phyloP scores from a whole-genome alignment of 163 green algal genomes.

The Prototheca cutis region DNA sequence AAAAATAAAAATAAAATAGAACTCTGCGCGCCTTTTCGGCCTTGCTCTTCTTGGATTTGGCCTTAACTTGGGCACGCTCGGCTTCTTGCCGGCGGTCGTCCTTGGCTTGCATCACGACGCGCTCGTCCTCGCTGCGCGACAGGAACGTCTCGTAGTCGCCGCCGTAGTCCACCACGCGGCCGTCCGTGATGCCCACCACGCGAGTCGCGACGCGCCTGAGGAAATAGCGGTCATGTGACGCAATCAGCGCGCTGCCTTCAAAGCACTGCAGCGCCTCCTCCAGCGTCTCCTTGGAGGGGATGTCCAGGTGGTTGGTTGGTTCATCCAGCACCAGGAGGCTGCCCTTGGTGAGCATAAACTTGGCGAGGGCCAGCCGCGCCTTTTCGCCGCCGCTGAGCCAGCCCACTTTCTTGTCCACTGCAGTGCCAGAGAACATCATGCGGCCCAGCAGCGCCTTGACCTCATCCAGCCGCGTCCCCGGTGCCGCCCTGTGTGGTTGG shows the following conservation, averaged over 20 bases:
- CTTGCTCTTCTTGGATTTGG: slow-evolving; percentile 52
- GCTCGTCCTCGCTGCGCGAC: slow-evolving; percentile 68
- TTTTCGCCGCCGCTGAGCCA: slow-evolving; percentile 80
- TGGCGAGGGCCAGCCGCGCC: slow-evolving; percentile 89
- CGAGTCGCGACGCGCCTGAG: slow-evolving; percentile 83
- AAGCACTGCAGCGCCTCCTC: slow-evolving; percentile 86
- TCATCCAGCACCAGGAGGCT: slow-evolving; percentile 63
- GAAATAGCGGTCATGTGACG: slow-evolving; percentile 98
- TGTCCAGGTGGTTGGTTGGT: slow-evolving; percentile 92
- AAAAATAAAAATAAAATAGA: neutral
- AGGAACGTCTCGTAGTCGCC: slow-evolving; percentile 81
- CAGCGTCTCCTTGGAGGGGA: slow-evolving; percentile 94
- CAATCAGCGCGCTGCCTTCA: slow-evolving; percentile 74
- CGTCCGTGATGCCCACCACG: slow-evolving; percentile 63
- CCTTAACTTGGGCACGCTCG: slow-evolving; percentile 66
- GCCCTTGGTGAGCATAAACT: slow-evolving; percentile 93
- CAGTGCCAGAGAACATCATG: slow-evolving; percentile 84
- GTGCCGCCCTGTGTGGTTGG: slow-evolving; percentile 38
- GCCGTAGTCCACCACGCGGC: slow-evolving; percentile 44
- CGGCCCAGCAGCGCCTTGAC: slow-evolving; percentile 86
- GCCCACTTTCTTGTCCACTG: slow-evolving; percentile 84
- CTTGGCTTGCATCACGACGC: slow-evolving; percentile 68
- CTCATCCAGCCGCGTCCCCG: slow-evolving; percentile 75
- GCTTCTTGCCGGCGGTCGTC: slow-evolving; percentile 50
- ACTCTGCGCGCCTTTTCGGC: neutral